These are phyloP conservation scores for Wallacemonas rigidus DNA, from an alignment of 208 protist genomes.

Conservation along the genomic window DNA sequence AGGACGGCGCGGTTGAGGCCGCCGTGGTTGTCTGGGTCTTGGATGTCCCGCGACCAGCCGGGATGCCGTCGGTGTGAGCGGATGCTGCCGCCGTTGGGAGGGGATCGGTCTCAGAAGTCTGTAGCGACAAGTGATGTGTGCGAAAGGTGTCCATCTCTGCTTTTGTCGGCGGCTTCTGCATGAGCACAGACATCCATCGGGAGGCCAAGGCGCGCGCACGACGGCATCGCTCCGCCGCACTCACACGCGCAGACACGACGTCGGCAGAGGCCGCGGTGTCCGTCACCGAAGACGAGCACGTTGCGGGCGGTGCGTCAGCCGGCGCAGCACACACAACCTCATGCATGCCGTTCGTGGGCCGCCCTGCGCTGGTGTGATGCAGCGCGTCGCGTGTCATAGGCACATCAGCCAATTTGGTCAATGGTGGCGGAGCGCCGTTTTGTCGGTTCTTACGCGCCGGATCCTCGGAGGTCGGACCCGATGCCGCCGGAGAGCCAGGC, in stretches of 20 bases:
- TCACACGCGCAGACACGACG: neutral
- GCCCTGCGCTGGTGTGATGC: no score
- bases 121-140: neutral
- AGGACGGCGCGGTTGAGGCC: neutral
- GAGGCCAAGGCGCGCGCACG: slow-evolving; percentile 43
- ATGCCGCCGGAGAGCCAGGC: no score
- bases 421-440: neutral
- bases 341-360: no score
- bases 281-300: neutral
- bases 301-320: neutral
- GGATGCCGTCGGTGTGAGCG: neutral
- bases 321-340: neutral
- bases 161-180: slow-evolving; percentile 39
- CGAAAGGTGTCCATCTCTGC: slow-evolving; percentile 27
- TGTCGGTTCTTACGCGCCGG: neutral
- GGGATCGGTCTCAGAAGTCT: neutral
- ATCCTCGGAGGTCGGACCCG: no score
- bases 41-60: neutral
- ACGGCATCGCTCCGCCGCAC: slow-evolving; percentile 32
- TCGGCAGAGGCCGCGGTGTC: no score
- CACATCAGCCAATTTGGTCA: neutral
- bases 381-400: neutral
- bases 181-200: slow-evolving; percentile 56
- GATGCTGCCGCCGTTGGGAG: neutral
- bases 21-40: neutral